Conservation (phyloP, 805 yeast species). For the Saccharomycopsis sp. region DNA sequence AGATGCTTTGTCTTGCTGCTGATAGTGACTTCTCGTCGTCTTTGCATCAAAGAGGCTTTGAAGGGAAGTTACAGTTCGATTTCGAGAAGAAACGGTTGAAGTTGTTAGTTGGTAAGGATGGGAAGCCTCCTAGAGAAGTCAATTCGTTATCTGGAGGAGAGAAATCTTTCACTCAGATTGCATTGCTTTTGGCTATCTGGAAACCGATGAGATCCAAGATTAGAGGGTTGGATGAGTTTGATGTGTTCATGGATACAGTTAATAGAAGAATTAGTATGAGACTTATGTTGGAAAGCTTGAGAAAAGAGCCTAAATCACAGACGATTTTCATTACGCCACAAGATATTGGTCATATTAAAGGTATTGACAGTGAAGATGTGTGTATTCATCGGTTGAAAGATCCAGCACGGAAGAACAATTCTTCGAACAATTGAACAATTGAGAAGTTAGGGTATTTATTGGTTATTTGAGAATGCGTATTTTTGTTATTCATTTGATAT, state of each 20-base stretch:
- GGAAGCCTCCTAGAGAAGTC: constrained; percentile 56
- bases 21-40: constrained; percentile 53
- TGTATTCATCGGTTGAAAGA: constrained; percentile 48
- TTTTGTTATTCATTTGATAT: no score
- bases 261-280: constrained; percentile 76
- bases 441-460: no score
- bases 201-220: constrained; percentile 81
- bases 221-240: constrained; percentile 92
- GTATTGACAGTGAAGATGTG: constrained; percentile 57
- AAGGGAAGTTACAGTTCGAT: constrained; percentile 66
- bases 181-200: constrained; percentile 87
- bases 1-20: constrained; percentile 41
- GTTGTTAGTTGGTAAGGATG: constrained; percentile 53
- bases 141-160: constrained; percentile 95
- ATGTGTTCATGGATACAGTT: constrained; percentile 94
- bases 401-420: constrained; percentile 25
- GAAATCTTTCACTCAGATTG: constrained; percentile 87
- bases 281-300: constrained; percentile 62
- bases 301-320: constrained; percentile 63
- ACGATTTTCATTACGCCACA: constrained; percentile 93
- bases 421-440: constrained; percentile 2
- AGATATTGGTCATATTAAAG: constrained; percentile 61
- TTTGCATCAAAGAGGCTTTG: constrained; percentile 59
- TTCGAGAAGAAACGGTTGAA: constrained; percentile 43
- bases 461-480: no score